Conservation (phyloP, 805 yeast genomes). For the Cyberlindnera samutprakarnensis region DNA sequence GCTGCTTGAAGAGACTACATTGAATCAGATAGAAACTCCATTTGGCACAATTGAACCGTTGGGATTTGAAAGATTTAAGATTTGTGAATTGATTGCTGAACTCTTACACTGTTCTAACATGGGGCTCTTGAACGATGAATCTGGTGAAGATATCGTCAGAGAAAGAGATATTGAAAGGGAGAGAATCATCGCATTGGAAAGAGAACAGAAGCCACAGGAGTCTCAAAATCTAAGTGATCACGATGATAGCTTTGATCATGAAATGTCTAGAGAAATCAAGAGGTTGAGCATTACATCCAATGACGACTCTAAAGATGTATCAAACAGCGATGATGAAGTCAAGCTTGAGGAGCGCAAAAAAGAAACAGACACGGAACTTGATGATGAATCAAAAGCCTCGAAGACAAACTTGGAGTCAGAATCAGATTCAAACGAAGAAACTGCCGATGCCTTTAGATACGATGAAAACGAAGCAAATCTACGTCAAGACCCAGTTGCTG, state of each 20-base stretch:
- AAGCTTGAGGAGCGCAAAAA: constrained; percentile 1
- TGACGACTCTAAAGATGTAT: constrained; percentile 6
- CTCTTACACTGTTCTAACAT: constrained; percentile 95
- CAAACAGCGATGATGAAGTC: not conserved
- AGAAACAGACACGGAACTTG: not conserved
- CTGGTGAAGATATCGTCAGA: constrained; percentile 58
- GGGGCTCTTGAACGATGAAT: constrained; percentile 77
- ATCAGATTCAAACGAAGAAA: constrained; percentile 20
- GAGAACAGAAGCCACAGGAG: constrained; percentile 16
- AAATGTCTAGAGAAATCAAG: constrained; percentile 23
- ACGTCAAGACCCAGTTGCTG: constrained; percentile 63
- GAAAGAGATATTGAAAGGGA: constrained; percentile 65
- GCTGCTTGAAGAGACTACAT: constrained; percentile 39
- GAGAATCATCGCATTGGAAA: constrained; percentile 35
- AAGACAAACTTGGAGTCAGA: constrained; percentile 18
- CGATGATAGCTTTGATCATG: constrained; percentile 25
- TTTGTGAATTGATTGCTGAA: constrained; percentile 91
- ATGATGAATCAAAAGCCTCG: not conserved
- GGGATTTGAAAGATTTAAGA: constrained; percentile 86
- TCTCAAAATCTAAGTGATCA: constrained; percentile 22
- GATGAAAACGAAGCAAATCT: constrained; percentile 33
- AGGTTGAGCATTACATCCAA: constrained; percentile 13
- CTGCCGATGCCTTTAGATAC: constrained; percentile 25
- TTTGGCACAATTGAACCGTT: constrained; percentile 64
- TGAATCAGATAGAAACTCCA: constrained; percentile 45